Conservation (phyloP, 306 rosid species). For the Pyrus pyrifolia region DNA sequence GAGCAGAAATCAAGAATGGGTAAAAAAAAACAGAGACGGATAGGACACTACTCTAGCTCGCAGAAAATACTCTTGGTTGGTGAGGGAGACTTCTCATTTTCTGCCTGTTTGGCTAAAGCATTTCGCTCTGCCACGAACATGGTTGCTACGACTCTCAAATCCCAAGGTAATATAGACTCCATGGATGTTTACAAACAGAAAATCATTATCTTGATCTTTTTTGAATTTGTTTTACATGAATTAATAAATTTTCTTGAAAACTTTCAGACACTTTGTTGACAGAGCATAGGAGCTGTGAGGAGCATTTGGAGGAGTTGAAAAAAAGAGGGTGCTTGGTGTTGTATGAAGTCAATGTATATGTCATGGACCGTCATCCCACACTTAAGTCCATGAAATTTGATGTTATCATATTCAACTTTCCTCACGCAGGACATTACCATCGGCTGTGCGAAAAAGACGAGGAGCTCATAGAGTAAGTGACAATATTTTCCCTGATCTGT, state of each 20-base stretch:
- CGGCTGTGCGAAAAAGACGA: constrained; percentile 3
- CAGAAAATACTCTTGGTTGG: constrained; percentile 22
- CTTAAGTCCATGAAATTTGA: constrained; percentile 11
- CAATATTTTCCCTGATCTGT: too few relatives aligned
- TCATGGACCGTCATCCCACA: constrained; percentile 13
- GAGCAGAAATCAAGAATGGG: not conserved
- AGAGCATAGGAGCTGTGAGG: not conserved
- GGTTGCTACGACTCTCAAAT: constrained; percentile 21
- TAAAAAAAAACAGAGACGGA: not conserved
- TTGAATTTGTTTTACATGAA: not conserved
- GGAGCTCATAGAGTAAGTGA: constrained; percentile 5
- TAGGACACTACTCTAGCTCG: constrained; percentile 16
- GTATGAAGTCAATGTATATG: constrained; percentile 9
- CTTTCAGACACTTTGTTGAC: not conserved
- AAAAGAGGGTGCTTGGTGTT: constrained; percentile 9
- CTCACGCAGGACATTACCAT: constrained; percentile 23
- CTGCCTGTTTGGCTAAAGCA: constrained; percentile 22
- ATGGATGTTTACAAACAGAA: not conserved
- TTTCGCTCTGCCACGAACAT: constrained; percentile 17
- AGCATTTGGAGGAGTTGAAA: constrained; percentile 7
- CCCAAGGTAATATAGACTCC: constrained; percentile 2
- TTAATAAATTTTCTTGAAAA: not conserved
- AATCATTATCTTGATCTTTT: not conserved
- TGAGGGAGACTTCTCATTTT: constrained; percentile 28
- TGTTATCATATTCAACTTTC: constrained; percentile 20